Evolutionary conservation across 345 rosid genomes (phyloP), one percentile per base, ranked within the genome.

Genomic region (Mangifera indica): DNA sequence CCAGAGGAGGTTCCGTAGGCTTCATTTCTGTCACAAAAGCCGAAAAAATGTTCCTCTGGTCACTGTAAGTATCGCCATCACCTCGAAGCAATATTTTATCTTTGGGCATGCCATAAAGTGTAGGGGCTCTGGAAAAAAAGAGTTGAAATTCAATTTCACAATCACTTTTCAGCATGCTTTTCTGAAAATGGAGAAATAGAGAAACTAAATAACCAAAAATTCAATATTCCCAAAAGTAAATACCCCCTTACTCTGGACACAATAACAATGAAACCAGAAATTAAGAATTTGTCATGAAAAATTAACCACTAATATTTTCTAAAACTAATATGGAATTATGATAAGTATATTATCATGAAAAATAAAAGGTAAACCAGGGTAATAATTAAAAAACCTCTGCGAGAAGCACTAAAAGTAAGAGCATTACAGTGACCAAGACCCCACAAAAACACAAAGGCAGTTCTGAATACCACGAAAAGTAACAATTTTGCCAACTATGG

Each of bases 31-130:
- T 62, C 51, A 77, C 80, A 24, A 82, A 78, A 69, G 86, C 73
- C 32, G 79, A 82, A 79, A 82, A 91, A 49, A 82, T 72, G 76
- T 77, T 84, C 49, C 73, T 83, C 64, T 81, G 88, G 48, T 93
- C 96, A 69, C 79, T 78, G 77, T 84, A 82, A 67, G 88, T 79
- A 78, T 88, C 97, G 66, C 81, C 80, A 83, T 85, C 87, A 68
- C 84, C 86, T 42, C 84, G 68, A 72, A 77, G 81, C 63, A 76
- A 76, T 51, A 79, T 62, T 82, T 83, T 92, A 57, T 92, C 97
- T 67, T 84, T 85, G 32, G 98, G 96, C 66, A 87, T 88, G 77
- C 98, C 99, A 70, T 87, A 85, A 52, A 95, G 87, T 3, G 98
- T 92, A 15, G 98, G 93, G 48, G 84, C 69, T 81, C 99, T 92